A percentile compares a stretch with the other conserved stretches of the same genome.
phyloP scores from a whole-genome alignment of 2,329 filamentous ascomycete genomes.

The Thelonectria blattea region DNA sequence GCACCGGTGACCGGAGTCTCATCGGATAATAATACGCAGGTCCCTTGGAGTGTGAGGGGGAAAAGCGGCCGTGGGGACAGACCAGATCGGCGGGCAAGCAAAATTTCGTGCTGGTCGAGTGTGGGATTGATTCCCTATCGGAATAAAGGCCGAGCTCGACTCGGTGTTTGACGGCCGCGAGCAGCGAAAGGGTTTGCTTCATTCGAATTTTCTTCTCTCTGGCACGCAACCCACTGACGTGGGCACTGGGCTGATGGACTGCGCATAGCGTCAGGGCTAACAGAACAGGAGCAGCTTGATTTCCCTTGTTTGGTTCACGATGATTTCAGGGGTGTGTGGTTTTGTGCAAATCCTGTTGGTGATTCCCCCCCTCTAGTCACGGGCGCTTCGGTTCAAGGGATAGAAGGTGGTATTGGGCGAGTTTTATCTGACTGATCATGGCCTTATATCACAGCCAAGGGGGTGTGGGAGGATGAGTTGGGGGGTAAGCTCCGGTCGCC shows the following conservation, averaged over 20 bases:
- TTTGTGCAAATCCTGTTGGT: neutral
- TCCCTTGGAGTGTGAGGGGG: neutral
- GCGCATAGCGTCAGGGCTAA: constrained; percentile 12
- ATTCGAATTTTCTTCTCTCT: neutral
- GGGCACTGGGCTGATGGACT: constrained; percentile 6
- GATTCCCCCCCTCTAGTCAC: neutral
- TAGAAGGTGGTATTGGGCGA: neutral
- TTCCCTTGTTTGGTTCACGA: neutral
- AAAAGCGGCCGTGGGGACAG: neutral
- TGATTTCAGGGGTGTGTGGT: neutral
- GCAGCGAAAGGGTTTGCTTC: neutral
- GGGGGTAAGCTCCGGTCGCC: too few relatives aligned
- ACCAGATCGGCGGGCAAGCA: neutral
- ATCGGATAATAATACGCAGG: constrained; percentile 1
- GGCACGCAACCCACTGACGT: constrained; percentile 8
- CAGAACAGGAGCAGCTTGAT: neutral
- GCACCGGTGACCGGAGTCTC: neutral
- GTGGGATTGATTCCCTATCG: constrained; percentile 1
- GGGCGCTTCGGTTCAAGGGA: neutral
- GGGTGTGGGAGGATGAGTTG: too few relatives aligned
- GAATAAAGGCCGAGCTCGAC: constrained; percentile 12
- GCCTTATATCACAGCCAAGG: neutral
- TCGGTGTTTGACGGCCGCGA: constrained; percentile 10
- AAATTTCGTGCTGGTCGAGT: neutral
- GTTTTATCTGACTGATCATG: constrained; percentile 1